Base-by-base conservation (phyloP, 768 basidiomycete genomes). In the Coprinellus micaceus region DNA sequence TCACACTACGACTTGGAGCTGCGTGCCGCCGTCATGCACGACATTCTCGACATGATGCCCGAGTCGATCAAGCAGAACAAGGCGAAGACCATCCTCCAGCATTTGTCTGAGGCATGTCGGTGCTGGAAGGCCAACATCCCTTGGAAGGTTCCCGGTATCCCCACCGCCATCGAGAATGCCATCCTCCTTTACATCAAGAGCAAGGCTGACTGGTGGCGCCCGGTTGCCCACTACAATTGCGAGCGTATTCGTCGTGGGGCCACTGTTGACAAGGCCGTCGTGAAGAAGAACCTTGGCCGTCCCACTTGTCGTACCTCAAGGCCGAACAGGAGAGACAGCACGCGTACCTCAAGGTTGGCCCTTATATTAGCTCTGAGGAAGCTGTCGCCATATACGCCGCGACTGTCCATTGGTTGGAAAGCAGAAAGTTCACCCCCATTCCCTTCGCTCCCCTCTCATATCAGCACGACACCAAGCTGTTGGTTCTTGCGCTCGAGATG, bases 31-130 rank as follows among this genome's bases (percentile, higher is more conserved):
- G 96, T 99, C 64, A 98, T 99, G 97, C 95, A 98, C 74, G 96
- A 99, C 71, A 98, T 99, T 63, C 78, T 99, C 63, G 96, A 98
- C 77, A 98, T 98, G 96, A 98, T 98, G 96, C 97, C 97, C 5
- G 96, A 98, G 71, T 94, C 91, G 2, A 95, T 98, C 78, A 95
- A 95, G 74, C 94, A 95, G 73, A 98, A 98, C 76, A 98, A 99
- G 78, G 86, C 94, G n/a, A 99, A 98, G 79, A 98, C 97, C 11
- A 98, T 99, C 61, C 67, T 98, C 67, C 97, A 99, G 70, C 97
- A 98, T 69, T 74, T 98, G 62, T 97, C 95, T 2, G 97, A 98
- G 69, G 96, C 96, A 10, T 98, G 97, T 96, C 81, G 96, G 63
- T 98, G 95, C 73, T 94, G 91, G 91, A 94, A 94, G 71, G 91